Conservation (phyloP, 2,329 filamentous ascomycete genomes). For the Calonectria leucothoes region DNA sequence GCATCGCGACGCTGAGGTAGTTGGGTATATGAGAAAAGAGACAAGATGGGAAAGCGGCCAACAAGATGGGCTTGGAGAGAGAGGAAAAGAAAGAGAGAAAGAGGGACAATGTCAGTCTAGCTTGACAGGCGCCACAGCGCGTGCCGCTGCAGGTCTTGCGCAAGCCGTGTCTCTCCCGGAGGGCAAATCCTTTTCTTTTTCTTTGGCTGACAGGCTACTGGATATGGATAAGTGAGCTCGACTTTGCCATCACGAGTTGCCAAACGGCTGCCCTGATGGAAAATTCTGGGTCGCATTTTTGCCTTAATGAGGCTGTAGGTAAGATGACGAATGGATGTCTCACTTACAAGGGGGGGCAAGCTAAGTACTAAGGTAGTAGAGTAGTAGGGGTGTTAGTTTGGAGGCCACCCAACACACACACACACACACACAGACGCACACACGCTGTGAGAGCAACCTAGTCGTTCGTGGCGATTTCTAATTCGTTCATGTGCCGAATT, state of each 20-base stretch:
- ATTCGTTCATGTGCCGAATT: neutral
- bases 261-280: neutral
- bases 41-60: neutral
- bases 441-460: neutral
- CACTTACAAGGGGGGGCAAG: neutral
- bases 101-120: neutral
- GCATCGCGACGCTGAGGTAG: neutral
- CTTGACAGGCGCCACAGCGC: neutral
- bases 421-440: no score
- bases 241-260: neutral
- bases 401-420: conserved; percentile 1
- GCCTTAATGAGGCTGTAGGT: neutral
- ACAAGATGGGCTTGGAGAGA: neutral
- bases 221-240: neutral
- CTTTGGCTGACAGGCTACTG: neutral
- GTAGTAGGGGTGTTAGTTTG: conserved; percentile 1
- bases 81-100: no score
- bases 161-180: neutral
- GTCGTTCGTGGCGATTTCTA: conserved; percentile 3
- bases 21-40: neutral
- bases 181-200: neutral
- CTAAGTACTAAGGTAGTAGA: neutral
- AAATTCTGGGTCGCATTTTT: neutral
- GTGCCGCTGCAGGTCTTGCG: neutral
- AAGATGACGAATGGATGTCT: conserved; percentile 7